A percentile compares a stretch with the other conserved stretches of the same genome.
phyloP scores from a whole-genome alignment of 768 basidiomycete species.

The Galerina marginata region DNA sequence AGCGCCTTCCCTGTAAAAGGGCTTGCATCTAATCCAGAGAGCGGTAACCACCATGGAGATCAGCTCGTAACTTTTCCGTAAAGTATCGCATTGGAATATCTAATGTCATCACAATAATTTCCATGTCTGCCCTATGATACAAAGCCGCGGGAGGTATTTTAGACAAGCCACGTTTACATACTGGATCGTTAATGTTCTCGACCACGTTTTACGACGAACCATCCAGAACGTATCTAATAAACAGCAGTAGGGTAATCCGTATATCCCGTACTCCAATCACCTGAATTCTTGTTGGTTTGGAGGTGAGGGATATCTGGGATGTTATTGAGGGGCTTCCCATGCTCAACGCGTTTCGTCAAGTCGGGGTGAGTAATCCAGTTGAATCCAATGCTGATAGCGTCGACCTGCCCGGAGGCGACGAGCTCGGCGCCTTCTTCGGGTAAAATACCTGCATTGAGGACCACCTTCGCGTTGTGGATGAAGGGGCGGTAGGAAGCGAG shows the following conservation, averaged over 20 bases:
- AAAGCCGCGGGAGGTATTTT: no score
- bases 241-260: conserved; percentile 39
- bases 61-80: no score
- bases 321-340: conserved; percentile 42
- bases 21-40: no score
- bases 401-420: conserved; percentile 38
- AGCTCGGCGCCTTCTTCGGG: conserved; percentile 43
- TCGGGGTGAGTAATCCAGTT: conserved; percentile 47
- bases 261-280: conserved; percentile 37
- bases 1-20: no score
- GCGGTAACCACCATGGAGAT: no score
- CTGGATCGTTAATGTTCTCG: no score
- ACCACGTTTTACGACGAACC: no score
- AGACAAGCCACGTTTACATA: no score
- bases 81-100: no score
- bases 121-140: no score
- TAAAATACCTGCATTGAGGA: conserved; percentile 42
- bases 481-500: conserved; percentile 40
- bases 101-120: no score
- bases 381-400: conserved; percentile 43
- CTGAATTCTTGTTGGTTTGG: conserved; percentile 28
- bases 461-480: conserved; percentile 42
- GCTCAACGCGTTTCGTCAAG: conserved; percentile 40
- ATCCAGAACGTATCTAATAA: neutral
- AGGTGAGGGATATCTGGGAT: conserved; percentile 32